A percentile compares a stretch with the other conserved stretches of the same genome.
Conservation (phyloP, 139 green algal genomes). For the Coccomyxa sp. region DNA sequence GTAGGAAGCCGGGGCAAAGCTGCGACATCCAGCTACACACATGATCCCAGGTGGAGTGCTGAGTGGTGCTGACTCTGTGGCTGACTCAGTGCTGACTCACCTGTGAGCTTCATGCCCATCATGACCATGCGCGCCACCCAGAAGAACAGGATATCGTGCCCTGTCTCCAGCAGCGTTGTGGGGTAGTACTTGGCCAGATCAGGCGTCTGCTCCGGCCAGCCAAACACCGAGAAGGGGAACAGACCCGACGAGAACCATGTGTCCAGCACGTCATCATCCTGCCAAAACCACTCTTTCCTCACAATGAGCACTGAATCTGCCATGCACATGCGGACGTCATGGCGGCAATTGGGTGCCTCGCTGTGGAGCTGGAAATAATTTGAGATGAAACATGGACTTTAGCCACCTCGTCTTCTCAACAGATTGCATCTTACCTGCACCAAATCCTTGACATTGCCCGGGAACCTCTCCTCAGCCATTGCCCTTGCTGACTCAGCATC, state of each 20-base stretch:
- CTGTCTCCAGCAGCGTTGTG: constrained; percentile 82
- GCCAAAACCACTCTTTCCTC: constrained; percentile 30
- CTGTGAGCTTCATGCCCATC: constrained; percentile 95
- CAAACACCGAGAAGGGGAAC: constrained; percentile 91
- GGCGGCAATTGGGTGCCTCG: neutral
- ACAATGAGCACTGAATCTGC: neutral
- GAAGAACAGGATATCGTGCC: constrained; percentile 99
- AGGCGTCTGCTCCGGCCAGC: constrained; percentile 68
- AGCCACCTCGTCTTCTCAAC: too few species aligned
- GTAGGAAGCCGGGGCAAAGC: too few species aligned
- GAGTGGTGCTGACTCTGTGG: too few species aligned
- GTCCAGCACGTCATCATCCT: constrained; percentile 74
- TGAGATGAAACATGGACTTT: too few species aligned
- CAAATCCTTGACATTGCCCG: neutral
- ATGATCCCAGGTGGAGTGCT: too few species aligned
- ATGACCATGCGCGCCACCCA: constrained; percentile 99
- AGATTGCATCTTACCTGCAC: neutral
- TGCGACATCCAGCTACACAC: too few species aligned
- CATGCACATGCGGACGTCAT: neutral
- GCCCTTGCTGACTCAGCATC: neutral
- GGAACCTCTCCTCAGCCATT: constrained; percentile 34
- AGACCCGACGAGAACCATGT: constrained; percentile 93
- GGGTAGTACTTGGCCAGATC: constrained; percentile 86
- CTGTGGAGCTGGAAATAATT: neutral
- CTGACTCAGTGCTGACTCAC: neutral